Base-by-base conservation (phyloP, 164 flowering plant genomes). In the Stephania cephalantha region DNA sequence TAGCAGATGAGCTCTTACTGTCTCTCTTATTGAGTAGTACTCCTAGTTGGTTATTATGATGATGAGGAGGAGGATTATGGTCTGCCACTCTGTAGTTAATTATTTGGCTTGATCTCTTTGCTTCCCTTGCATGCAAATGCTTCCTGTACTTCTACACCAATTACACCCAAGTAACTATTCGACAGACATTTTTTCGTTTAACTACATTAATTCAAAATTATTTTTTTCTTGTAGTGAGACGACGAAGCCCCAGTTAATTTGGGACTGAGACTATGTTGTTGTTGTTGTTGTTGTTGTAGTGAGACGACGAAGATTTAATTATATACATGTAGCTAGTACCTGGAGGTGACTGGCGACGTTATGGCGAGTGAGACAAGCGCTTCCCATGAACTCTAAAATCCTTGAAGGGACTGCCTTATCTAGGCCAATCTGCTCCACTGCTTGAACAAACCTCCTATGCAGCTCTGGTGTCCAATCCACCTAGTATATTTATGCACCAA, bases 391-490 rank as follows among this genome's bases (percentile, higher is more conserved):
- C 87, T 95, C 99, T 22, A 95, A 81, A 76, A 95, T 95, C 80
- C 96, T 85, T 15, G 99, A 95, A 75, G 99, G 99, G 66, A 93
- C 96, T 44, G 99, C 98, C 87, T 95, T 90, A 83, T 95, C 98
- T 85, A 93, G 89, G 0, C 99, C 99, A 0, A 95, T 89, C 79
- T 93, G 99, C 87, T 95, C 99, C 85, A 95, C 99, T 77, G 97
- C 99, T 81, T 93, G 97, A 73, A 93, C 99, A 81, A 95, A 93
- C 20, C 91, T 77, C 77, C 90, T 82, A 84, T 95, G 98, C 77
- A 93, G 87, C 78, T 95, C 99, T 68, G 99, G 97, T 11, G 98
- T 95, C 99, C 99, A 95, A 85, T 95, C 98, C 86, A 95, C 98
- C 99, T 95, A 35, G 4, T 35, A 35, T 35, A 35, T 35, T 2